These are phyloP conservation scores for Wickerhamiella azymoides DNA, from an alignment of 805 yeast species.

Conservation along the genomic window DNA sequence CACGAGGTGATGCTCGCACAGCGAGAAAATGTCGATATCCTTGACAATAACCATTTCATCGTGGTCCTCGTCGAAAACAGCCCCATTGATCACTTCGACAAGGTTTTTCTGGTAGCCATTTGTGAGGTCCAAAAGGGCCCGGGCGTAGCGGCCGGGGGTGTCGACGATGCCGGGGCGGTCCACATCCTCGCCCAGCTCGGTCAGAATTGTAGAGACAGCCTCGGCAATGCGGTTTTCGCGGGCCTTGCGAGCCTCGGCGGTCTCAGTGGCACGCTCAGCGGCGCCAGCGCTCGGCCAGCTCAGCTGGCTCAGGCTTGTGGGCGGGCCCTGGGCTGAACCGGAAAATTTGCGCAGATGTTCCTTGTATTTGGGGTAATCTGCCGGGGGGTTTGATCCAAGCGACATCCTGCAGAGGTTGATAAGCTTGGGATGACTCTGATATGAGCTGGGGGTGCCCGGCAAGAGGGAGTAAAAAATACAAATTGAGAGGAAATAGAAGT, in stretches of 20 bases:
- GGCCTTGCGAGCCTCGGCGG: constrained; percentile 45
- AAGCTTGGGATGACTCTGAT: not conserved
- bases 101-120: constrained; percentile 94
- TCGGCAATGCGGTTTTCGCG: constrained; percentile 67
- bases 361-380: constrained; percentile 20
- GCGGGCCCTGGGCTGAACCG: constrained; percentile 15
- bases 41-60: constrained; percentile 98
- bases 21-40: constrained; percentile 80
- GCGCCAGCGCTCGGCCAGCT: constrained; percentile 94
- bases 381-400: constrained; percentile 14
- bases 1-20: constrained; percentile 96
- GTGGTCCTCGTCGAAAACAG: constrained; percentile 95
- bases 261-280: constrained; percentile 54
- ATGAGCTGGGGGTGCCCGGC: too few relatives aligned
- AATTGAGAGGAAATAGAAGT: too few relatives aligned
- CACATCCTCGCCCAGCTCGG: constrained; percentile 85
- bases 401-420: constrained; percentile 2
- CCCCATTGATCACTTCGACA: constrained; percentile 80
- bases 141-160: constrained; percentile 92
- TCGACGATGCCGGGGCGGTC: constrained; percentile 78
- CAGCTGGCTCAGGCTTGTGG: constrained; percentile 63
- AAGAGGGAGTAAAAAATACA: too few relatives aligned
- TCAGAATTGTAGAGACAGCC: constrained; percentile 59
- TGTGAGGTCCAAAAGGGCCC: constrained; percentile 91
- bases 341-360: constrained; percentile 20